Conservation (phyloP, 495 filamentous ascomycete species). For the Elasticomyces elasticus region DNA sequence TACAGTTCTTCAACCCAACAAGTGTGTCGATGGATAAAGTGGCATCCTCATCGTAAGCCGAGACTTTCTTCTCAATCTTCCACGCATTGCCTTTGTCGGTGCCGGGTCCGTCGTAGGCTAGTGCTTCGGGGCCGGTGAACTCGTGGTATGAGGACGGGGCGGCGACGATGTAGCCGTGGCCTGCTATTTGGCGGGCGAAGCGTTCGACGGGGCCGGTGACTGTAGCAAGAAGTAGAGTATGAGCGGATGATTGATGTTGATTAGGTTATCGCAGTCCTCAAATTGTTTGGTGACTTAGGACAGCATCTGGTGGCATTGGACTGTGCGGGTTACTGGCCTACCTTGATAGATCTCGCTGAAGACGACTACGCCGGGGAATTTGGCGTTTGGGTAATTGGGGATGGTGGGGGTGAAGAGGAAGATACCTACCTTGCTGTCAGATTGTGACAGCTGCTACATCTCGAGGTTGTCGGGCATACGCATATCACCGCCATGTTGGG, state of each 20-base stretch:
- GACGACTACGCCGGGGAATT: conserved; percentile 81
- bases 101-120: conserved; percentile 78
- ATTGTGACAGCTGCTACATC: conserved; percentile 3
- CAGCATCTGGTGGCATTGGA: too few relatives aligned
- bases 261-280: too few relatives aligned
- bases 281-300: too few relatives aligned
- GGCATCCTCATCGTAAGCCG: conserved; percentile 84
- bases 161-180: conserved; percentile 87
- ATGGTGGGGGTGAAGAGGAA: conserved; percentile 83
- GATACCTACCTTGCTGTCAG: conserved; percentile 48
- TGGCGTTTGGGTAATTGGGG: conserved; percentile 73
- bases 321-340: conserved; percentile 34
- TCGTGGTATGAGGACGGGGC: conserved; percentile 89
- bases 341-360: conserved; percentile 98
- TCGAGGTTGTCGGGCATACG: conserved; percentile 35
- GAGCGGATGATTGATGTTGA: too few relatives aligned
- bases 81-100: conserved; percentile 80
- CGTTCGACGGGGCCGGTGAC: conserved; percentile 87
- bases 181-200: conserved; percentile 85
- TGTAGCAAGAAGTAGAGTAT: conserved; percentile 32
- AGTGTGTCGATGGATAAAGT: conserved; percentile 63
- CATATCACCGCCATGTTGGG: conserved; percentile 55
- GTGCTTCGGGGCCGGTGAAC: conserved; percentile 74
- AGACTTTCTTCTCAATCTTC: conserved; percentile 67
- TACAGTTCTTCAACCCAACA: conserved; percentile 61